These are phyloP conservation scores for Colletotrichum orbiculare DNA, from an alignment of 2,329 filamentous ascomycete species.

Conservation along the genomic window DNA sequence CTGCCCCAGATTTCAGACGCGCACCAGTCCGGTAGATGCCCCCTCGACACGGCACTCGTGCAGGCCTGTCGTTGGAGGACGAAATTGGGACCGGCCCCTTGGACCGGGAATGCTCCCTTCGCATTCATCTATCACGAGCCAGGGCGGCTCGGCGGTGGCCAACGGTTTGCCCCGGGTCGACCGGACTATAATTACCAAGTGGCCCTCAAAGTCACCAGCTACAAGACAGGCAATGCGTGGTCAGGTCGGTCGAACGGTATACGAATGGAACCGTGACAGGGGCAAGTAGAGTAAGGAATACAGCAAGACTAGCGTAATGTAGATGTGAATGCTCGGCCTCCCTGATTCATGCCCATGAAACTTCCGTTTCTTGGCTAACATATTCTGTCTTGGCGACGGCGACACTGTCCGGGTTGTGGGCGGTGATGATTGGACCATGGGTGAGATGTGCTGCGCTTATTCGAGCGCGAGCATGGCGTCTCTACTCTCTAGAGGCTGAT, in stretches of 20 bases:
- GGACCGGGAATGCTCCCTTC: slow-evolving; percentile 25
- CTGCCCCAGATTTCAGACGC: slow-evolving; percentile 8
- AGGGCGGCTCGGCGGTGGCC: slow-evolving; percentile 15
- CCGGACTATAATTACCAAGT: neutral
- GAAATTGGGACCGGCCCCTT: slow-evolving; percentile 24
- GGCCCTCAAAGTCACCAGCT: neutral
- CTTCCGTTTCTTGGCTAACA: slow-evolving; percentile 29
- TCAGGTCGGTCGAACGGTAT: slow-evolving; percentile 21
- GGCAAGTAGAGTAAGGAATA: neutral
- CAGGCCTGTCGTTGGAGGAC: slow-evolving; percentile 29
- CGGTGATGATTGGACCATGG: neutral
- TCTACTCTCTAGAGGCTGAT: neutral
- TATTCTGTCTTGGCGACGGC: slow-evolving; percentile 21
- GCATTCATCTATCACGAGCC: slow-evolving; percentile 25
- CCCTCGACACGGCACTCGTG: neutral
- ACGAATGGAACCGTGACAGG: slow-evolving; percentile 21
- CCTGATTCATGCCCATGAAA: slow-evolving; percentile 32
- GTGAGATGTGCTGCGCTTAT: neutral
- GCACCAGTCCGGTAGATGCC: slow-evolving; percentile 25
- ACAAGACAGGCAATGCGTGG: neutral
- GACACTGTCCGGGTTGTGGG: slow-evolving; percentile 6
- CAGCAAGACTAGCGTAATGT: neutral
- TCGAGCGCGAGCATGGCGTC: neutral
- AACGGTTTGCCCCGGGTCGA: neutral
- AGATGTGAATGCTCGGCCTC: slow-evolving; percentile 4